A percentile compares a stretch with the other conserved stretches of the same genome.
phyloP scores from a whole-genome alignment of 768 basidiomycete genomes.

The Serendipita sp. region DNA sequence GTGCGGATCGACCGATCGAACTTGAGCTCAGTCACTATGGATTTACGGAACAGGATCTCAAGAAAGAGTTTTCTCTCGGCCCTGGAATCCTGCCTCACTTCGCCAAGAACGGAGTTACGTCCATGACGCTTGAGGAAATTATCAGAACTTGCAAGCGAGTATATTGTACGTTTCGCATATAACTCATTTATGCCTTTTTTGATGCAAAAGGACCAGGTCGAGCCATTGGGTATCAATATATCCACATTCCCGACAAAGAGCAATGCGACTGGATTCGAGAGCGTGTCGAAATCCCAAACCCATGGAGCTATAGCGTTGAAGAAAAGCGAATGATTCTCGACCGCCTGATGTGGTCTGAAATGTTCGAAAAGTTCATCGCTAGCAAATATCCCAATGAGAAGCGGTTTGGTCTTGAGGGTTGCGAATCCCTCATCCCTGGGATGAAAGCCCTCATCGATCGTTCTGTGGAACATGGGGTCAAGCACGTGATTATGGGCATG shows the following conservation, averaged over 20 bases:
- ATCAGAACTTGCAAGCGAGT: constrained; percentile 81
- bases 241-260: constrained; percentile 95
- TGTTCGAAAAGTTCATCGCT: constrained; percentile 96
- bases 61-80: constrained; percentile 86
- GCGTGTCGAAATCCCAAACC: constrained; percentile 85
- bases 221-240: constrained; percentile 77
- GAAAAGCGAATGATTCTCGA: constrained; percentile 99
- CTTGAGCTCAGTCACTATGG: constrained; percentile 90
- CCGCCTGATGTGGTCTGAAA: constrained; percentile 99
- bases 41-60: constrained; percentile 85
- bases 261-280: constrained; percentile 99
- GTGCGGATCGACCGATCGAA: constrained; percentile 64
- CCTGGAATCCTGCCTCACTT: constrained; percentile 96
- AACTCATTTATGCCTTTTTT: constrained; percentile 9
- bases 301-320: constrained; percentile 95
- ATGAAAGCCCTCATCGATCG: constrained; percentile 99
- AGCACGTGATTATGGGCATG: constrained; percentile 97
- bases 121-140: constrained; percentile 83
- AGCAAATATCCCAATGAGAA: constrained; percentile 99
- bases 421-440: constrained; percentile 92
- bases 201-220: constrained; percentile 37
- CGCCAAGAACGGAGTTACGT: constrained; percentile 66
- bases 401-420: constrained; percentile 96
- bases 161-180: constrained; percentile 51
- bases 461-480: constrained; percentile 91